A percentile compares a stretch with the other conserved stretches of the same genome.
Evolutionary conservation across 805 yeast genomes (phyloP).

Genomic region (Pichia gijzeniarum): DNA sequence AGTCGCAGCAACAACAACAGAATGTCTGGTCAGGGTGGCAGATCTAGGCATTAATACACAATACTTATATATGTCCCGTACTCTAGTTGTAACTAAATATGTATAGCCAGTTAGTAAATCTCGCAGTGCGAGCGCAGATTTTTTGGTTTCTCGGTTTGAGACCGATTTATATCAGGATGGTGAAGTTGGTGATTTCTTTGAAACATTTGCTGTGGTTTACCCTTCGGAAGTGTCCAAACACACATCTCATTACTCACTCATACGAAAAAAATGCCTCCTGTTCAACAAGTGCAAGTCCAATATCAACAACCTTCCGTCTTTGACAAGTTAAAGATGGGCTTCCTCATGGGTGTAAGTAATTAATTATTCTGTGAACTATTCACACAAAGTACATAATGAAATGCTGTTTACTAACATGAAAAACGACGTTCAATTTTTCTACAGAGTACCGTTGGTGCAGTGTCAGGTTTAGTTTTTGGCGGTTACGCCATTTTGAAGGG

Average conservation of each 20-base stretch:
- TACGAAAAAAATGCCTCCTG: slow-evolving; percentile 47
- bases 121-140: too few species aligned
- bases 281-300: slow-evolving; percentile 61
- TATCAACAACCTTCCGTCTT: slow-evolving; percentile 71
- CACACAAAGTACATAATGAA: neutral
- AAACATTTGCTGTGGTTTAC: neutral
- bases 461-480: slow-evolving; percentile 91
- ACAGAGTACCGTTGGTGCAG: slow-evolving; percentile 75
- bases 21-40: slow-evolving; percentile 10
- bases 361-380: neutral
- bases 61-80: too few species aligned
- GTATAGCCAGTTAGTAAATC: too few species aligned
- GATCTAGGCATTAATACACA: neutral
- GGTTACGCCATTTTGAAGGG: slow-evolving; percentile 84
- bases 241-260: slow-evolving; percentile 10
- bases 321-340: slow-evolving; percentile 98
- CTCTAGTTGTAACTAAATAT: too few species aligned
- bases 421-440: neutral
- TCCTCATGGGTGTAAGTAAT: slow-evolving; percentile 77
- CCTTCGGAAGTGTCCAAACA: neutral
- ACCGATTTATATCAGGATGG: too few species aligned
- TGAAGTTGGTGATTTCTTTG: too few species aligned
- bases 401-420: slow-evolving; percentile 14
- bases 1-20: slow-evolving; percentile 5
- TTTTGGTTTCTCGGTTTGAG: too few species aligned